Percentiles rank a stretch among this genome's conserved stretches.
Conservation (phyloP, 257 asterid species). For the Phtheirospermum japonicum region DNA sequence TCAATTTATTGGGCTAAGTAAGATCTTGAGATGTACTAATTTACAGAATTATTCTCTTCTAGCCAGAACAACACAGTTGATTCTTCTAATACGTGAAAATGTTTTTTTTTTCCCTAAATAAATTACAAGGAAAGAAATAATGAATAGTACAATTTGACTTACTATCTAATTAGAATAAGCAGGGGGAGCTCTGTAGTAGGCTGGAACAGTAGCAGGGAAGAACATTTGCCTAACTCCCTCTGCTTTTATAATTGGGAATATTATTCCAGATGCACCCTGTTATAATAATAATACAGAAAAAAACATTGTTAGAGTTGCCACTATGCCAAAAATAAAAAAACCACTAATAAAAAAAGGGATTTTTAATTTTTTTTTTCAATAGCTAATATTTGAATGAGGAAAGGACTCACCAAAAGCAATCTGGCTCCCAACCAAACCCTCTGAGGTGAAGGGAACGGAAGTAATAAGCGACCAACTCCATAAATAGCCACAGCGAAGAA, state of each 20-base stretch:
- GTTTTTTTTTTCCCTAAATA: background rate
- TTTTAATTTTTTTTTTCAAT: background rate
- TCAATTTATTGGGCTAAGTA: too few relatives aligned
- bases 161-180: conserved; percentile 4
- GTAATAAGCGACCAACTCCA: conserved; percentile 59
- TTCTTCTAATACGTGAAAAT: too few relatives aligned
- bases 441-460: conserved; percentile 68
- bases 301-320: background rate
- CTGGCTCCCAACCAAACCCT: conserved; percentile 53
- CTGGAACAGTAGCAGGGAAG: conserved; percentile 73
- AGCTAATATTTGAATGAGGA: background rate
- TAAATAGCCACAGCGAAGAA: conserved; percentile 69
- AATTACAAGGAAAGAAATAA: background rate
- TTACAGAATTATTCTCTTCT: too few relatives aligned
- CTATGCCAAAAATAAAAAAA: too few relatives aligned
- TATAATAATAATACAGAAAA: background rate
- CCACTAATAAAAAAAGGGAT: background rate
- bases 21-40: too few relatives aligned
- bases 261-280: conserved; percentile 68
- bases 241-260: conserved; percentile 64
- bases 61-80: too few relatives aligned
- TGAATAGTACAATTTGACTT: conserved; percentile 18
- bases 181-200: conserved; percentile 69
- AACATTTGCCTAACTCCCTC: conserved; percentile 79
- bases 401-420: conserved; percentile 48